A percentile compares a stretch with the other conserved stretches of the same genome.
These are phyloP conservation scores for Phylloporus rhodoxanthus DNA, from an alignment of 768 basidiomycete genomes.

Conservation along the genomic window DNA sequence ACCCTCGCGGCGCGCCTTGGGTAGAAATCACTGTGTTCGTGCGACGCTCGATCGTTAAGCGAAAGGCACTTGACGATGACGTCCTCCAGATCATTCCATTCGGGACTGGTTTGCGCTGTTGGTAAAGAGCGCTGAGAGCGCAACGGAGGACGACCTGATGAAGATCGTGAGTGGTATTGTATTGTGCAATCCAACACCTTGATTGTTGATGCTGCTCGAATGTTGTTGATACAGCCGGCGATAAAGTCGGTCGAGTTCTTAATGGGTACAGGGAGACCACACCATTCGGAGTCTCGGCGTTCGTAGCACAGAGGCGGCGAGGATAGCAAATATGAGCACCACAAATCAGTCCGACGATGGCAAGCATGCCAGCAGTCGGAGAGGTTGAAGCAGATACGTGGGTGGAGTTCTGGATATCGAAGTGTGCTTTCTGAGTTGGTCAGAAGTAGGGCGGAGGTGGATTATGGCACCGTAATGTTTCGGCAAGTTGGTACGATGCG, in stretches of 20 bases:
- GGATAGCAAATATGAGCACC: conserved; percentile 20
- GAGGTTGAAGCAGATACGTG: conserved; percentile 19
- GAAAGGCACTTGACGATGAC: not conserved
- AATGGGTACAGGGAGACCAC: too few relatives aligned
- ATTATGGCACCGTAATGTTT: not conserved
- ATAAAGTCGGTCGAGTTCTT: conserved; percentile 33
- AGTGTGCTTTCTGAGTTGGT: conserved; percentile 12
- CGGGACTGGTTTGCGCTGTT: conserved; percentile 32
- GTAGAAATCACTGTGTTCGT: conserved; percentile 25
- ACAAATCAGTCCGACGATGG: conserved; percentile 19
- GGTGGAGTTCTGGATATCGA: conserved; percentile 23
- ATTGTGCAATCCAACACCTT: not conserved
- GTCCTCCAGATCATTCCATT: conserved; percentile 31
- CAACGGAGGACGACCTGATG: conserved; percentile 23
- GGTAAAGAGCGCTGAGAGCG: conserved; percentile 14
- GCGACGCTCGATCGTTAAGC: conserved; percentile 12
- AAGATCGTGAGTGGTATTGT: conserved; percentile 26
- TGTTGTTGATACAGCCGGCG: conserved; percentile 25
- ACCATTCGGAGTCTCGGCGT: too few relatives aligned
- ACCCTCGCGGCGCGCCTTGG: conserved; percentile 35
- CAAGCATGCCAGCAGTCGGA: conserved; percentile 22
- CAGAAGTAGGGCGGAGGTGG: not conserved
- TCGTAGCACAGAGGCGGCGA: conserved; percentile 11
- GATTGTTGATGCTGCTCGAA: not conserved
- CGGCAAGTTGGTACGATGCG: too few relatives aligned